phyloP scores from a whole-genome alignment of 2,329 filamentous ascomycete genomes.

The Talaromyces sp. region DNA sequence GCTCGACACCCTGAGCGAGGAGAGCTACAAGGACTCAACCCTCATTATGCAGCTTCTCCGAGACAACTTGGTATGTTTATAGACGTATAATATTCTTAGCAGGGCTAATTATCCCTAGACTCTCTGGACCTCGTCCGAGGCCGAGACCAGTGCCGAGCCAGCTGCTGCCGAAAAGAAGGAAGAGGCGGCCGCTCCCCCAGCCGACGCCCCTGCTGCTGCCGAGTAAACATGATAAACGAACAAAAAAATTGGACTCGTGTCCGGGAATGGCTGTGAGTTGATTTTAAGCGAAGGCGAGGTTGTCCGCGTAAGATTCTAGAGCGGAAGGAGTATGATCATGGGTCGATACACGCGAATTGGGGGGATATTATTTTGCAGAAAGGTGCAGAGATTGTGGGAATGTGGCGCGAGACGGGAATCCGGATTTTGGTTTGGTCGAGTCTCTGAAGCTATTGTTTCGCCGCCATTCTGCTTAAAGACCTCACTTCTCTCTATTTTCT shows the following conservation, averaged over 20 bases:
- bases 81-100: not conserved
- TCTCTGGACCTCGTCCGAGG: conserved; percentile 98
- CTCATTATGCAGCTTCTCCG: conserved; percentile 98
- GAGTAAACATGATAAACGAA: conserved; percentile 32
- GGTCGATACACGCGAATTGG: not conserved
- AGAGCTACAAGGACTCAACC: conserved; percentile 99
- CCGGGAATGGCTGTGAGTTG: conserved; percentile 12
- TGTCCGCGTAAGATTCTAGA: conserved; percentile 11
- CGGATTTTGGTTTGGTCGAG: not conserved
- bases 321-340: conserved; percentile 6
- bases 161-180: conserved; percentile 38
- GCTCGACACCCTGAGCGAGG: conserved; percentile 93
- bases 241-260: conserved; percentile 19
- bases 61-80: conserved; percentile 74
- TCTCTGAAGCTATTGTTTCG: not conserved
- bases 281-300: conserved; percentile 10
- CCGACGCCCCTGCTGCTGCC: conserved; percentile 35
- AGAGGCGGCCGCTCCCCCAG: conserved; percentile 35
- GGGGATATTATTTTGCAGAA: not conserved
- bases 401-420: not conserved
- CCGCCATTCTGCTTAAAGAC: not conserved
- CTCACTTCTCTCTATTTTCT: conserved; percentile 9
- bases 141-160: conserved; percentile 65
- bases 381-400: not conserved
- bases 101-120: conserved; percentile 57